Conservation (phyloP, 768 basidiomycete species). For the Steccherinum ochraceum region DNA sequence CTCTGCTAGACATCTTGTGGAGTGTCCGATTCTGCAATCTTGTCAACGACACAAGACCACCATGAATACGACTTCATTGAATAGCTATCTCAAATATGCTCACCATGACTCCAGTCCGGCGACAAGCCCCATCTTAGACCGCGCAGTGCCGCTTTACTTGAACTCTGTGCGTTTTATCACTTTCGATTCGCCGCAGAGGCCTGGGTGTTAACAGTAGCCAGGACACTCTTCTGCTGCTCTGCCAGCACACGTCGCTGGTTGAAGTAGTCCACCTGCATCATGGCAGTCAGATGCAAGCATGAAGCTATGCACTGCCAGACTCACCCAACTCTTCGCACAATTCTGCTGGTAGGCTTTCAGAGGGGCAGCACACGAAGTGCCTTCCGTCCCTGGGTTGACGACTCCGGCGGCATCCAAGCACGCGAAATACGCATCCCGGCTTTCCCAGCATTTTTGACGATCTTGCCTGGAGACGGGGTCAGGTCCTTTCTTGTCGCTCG, state of each 20-base stretch:
- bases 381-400: constrained; percentile 71
- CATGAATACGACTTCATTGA: too few relatives aligned
- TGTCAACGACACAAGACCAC: too few relatives aligned
- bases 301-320: constrained; percentile 19
- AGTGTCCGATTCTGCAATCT: too few relatives aligned
- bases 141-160: too few relatives aligned
- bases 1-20: too few relatives aligned
- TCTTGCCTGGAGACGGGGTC: constrained; percentile 52
- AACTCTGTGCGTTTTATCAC: too few relatives aligned
- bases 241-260: constrained; percentile 84
- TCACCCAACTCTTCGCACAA: constrained; percentile 89
- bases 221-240: constrained; percentile 69
- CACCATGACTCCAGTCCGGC: not conserved
- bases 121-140: too few relatives aligned
- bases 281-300: constrained; percentile 2
- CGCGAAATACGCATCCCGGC: constrained; percentile 74
- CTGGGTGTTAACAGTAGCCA: constrained; percentile 41
- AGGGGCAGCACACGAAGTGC: constrained; percentile 48
- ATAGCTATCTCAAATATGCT: too few relatives aligned
- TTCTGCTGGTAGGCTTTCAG: constrained; percentile 56
- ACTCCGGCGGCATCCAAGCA: constrained; percentile 72
- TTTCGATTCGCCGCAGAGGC: constrained; percentile 24
- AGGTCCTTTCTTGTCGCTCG: constrained; percentile 23
- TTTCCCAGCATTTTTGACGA: constrained; percentile 81
- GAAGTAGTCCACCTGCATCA: constrained; percentile 81